Conservation (phyloP, 768 basidiomycete genomes). For the Serpula lacrymans region DNA sequence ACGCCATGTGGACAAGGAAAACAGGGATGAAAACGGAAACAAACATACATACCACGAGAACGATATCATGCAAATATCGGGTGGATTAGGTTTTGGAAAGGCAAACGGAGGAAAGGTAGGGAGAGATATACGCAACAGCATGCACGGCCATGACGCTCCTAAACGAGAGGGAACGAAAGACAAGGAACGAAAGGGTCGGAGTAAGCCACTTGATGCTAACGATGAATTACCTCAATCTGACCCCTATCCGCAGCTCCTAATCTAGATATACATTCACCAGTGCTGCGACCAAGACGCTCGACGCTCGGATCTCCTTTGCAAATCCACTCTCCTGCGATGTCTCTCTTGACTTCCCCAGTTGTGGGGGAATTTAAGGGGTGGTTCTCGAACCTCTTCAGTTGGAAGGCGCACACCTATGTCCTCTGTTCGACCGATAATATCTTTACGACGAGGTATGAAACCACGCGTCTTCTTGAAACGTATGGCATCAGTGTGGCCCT, state of each 20-base stretch:
- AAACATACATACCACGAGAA: slow-evolving; percentile 12
- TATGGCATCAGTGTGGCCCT: slow-evolving; percentile 62
- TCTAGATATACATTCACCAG: slow-evolving; percentile 45
- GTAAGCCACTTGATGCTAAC: slow-evolving; percentile 42
- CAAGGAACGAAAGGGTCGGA: slow-evolving; percentile 52
- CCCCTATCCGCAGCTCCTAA: slow-evolving; percentile 43
- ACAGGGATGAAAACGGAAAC: slow-evolving; percentile 18
- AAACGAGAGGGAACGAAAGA: slow-evolving; percentile 38
- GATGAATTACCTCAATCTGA: background rate
- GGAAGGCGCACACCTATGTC: slow-evolving; percentile 62
- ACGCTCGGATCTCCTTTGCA: slow-evolving; percentile 47
- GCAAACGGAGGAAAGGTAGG: slow-evolving; percentile 30
- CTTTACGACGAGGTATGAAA: slow-evolving; percentile 60
- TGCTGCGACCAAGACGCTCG: slow-evolving; percentile 42
- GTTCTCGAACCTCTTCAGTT: slow-evolving; percentile 95
- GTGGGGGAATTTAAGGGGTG: slow-evolving; percentile 86
- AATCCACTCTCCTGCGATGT: slow-evolving; percentile 36
- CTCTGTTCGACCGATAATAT: slow-evolving; percentile 58
- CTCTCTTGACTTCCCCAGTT: slow-evolving; percentile 57
- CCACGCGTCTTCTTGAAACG: slow-evolving; percentile 58
- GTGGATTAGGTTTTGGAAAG: slow-evolving; percentile 31
- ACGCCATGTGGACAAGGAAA: slow-evolving; percentile 37
- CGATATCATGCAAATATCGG: slow-evolving; percentile 18
- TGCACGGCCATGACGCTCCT: slow-evolving; percentile 27
- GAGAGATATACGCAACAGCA: slow-evolving; percentile 53